Conservation (phyloP, 2,329 filamentous ascomycete species). For the Exophiala dermatitidis region DNA sequence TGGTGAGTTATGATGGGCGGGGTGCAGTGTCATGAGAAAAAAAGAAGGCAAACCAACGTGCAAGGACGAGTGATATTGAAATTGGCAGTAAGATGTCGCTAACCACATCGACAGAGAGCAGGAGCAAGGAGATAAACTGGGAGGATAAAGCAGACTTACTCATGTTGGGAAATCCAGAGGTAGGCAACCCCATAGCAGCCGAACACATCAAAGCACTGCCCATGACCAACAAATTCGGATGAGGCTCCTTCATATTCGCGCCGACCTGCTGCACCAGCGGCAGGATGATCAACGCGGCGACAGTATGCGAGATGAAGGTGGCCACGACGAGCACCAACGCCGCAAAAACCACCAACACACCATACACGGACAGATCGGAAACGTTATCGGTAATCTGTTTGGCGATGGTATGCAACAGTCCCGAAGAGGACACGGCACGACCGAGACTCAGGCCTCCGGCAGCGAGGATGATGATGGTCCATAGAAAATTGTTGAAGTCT, state of each 20-base stretch:
- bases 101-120: conserved; percentile 2
- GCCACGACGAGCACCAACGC: conserved; percentile 81
- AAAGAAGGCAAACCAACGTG: background rate
- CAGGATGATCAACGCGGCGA: conserved; percentile 88
- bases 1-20: too few species aligned
- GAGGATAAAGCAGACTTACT: conserved; percentile 57
- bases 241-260: conserved; percentile 73
- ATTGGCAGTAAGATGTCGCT: background rate
- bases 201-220: conserved; percentile 91
- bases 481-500: conserved; percentile 99
- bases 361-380: conserved; percentile 73
- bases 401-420: conserved; percentile 82
- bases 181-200: conserved; percentile 94
- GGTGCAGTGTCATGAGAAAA: background rate
- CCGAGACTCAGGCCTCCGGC: conserved; percentile 87
- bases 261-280: conserved; percentile 86
- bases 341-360: conserved; percentile 78
- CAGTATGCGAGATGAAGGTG: conserved; percentile 96
- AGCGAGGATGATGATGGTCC: conserved; percentile 96
- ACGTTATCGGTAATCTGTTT: conserved; percentile 65
- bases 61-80: too few species aligned
- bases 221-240: conserved; percentile 94
- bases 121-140: background rate
- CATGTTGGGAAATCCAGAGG: conserved; percentile 97
- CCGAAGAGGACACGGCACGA: conserved; percentile 89